phyloP scores from a whole-genome alignment of 2,329 filamentous ascomycete genomes.

The Ilyonectria destructans region DNA sequence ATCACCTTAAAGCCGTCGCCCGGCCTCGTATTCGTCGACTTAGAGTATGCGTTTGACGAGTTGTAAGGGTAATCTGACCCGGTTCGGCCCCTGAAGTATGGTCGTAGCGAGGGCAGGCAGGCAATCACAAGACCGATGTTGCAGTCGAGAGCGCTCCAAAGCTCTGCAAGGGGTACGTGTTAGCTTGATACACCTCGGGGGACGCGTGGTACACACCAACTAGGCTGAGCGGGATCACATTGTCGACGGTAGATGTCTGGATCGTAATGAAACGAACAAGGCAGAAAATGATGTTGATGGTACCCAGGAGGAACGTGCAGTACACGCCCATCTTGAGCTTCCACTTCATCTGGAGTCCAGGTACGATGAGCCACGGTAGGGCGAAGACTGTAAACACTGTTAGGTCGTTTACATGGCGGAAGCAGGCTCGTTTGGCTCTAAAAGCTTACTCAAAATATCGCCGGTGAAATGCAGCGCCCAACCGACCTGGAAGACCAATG shows the following conservation, averaged over 20 bases:
- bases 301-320: slow-evolving; percentile 35
- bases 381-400: slow-evolving; percentile 6
- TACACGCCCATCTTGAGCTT: slow-evolving; percentile 37
- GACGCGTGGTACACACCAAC: slow-evolving; percentile 23
- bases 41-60: background rate
- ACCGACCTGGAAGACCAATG: background rate
- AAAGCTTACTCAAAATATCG: slow-evolving; percentile 28
- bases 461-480: slow-evolving; percentile 36
- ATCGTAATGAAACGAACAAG: slow-evolving; percentile 39
- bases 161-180: slow-evolving; percentile 7
- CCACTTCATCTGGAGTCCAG: slow-evolving; percentile 35
- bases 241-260: slow-evolving; percentile 13
- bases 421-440: background rate
- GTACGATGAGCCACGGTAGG: slow-evolving; percentile 22
- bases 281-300: slow-evolving; percentile 40
- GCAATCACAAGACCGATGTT: slow-evolving; percentile 41
- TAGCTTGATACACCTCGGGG: background rate
- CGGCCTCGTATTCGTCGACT: background rate
- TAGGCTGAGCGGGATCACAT: slow-evolving; percentile 38
- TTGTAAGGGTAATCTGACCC: slow-evolving; percentile 9
- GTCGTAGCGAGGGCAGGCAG: slow-evolving; percentile 38
- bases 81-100: slow-evolving; percentile 35
- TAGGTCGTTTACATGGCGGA: background rate
- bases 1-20: background rate
- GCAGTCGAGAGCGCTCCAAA: slow-evolving; percentile 38